Percentiles rank a stretch among this genome's conserved stretches.
Evolutionary conservation across 495 filamentous ascomycete genomes (phyloP).

Genomic region (Penicillium subrubescens): DNA sequence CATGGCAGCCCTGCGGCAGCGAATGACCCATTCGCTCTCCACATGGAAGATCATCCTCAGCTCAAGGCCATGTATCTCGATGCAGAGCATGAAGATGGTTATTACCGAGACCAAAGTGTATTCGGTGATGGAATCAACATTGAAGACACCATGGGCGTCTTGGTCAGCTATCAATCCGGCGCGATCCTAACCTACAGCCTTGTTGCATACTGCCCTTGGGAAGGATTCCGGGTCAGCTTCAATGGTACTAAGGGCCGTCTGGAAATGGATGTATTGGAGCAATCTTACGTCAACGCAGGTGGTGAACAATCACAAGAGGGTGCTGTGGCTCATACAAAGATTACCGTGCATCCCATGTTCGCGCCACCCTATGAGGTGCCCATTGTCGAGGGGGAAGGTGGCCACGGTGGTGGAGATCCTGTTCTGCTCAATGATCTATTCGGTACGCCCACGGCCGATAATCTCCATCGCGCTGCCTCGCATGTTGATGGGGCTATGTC

Average conservation of each 20-base stretch:
- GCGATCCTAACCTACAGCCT: conserved; percentile 37
- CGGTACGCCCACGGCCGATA: conserved; percentile 24
- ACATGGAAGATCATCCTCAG: conserved; percentile 49
- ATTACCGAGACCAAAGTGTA: conserved; percentile 59
- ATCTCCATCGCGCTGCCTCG: conserved; percentile 29
- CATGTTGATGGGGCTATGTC: conserved; percentile 58
- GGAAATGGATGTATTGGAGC: conserved; percentile 39
- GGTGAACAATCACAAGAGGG: conserved; percentile 37
- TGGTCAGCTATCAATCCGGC: conserved; percentile 51
- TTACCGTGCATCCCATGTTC: conserved; percentile 42
- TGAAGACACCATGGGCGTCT: conserved; percentile 61
- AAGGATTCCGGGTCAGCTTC: conserved; percentile 37
- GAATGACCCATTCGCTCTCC: conserved; percentile 50
- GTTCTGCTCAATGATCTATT: conserved; percentile 35
- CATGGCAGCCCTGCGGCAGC: conserved; percentile 28
- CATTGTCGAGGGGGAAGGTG: conserved; percentile 26
- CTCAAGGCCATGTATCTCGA: conserved; percentile 59
- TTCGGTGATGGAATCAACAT: conserved; percentile 62
- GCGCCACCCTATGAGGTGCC: conserved; percentile 32
- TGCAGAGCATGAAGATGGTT: conserved; percentile 60
- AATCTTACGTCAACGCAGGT: conserved; percentile 38
- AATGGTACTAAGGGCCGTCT: conserved; percentile 35
- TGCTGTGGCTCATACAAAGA: conserved; percentile 45
- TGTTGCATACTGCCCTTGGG: conserved; percentile 38
- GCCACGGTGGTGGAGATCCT: conserved; percentile 39